Conservation (phyloP, 2,329 filamentous ascomycete species). For the Apiospora arundinis region DNA sequence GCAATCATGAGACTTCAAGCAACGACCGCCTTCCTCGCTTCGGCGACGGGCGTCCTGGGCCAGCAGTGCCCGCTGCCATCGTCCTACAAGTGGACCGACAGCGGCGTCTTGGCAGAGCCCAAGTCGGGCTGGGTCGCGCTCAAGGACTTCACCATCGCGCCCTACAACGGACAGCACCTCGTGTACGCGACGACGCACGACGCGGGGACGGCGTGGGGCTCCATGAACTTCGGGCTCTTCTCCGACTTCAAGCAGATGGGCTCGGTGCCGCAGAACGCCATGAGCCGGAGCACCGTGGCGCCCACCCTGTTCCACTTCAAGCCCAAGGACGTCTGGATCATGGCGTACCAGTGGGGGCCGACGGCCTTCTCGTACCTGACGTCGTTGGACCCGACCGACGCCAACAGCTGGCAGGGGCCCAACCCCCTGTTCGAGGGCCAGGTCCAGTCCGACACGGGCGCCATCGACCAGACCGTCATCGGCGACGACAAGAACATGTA, state of each 20-base stretch:
- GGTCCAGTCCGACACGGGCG: slow-evolving; percentile 58
- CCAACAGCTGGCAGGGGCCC: slow-evolving; percentile 61
- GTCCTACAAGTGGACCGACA: slow-evolving; percentile 19
- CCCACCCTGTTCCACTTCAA: slow-evolving; percentile 68
- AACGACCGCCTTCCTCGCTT: background rate
- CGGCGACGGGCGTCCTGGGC: background rate
- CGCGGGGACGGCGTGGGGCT: slow-evolving; percentile 54
- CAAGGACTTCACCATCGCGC: slow-evolving; percentile 66
- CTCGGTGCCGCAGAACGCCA: slow-evolving; percentile 57
- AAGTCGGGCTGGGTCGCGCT: slow-evolving; percentile 45
- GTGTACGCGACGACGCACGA: slow-evolving; percentile 63
- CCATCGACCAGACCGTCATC: slow-evolving; percentile 70
- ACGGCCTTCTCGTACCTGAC: slow-evolving; percentile 66
- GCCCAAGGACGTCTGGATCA: slow-evolving; percentile 68
- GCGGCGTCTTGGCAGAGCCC: slow-evolving; percentile 10
- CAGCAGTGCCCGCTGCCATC: slow-evolving; percentile 9
- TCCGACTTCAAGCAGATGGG: slow-evolving; percentile 58
- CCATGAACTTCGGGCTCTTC: slow-evolving; percentile 64
- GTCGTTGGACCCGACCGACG: slow-evolving; percentile 61
- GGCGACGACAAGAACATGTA: slow-evolving; percentile 68
- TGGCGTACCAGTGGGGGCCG: slow-evolving; percentile 70
- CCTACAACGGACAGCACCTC: slow-evolving; percentile 64
- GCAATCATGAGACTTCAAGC: slow-evolving; percentile 2
- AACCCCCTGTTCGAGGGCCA: slow-evolving; percentile 63
- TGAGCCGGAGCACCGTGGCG: slow-evolving; percentile 56